phyloP scores from a whole-genome alignment of 768 basidiomycete genomes.

The Nidularia pulvinata region DNA sequence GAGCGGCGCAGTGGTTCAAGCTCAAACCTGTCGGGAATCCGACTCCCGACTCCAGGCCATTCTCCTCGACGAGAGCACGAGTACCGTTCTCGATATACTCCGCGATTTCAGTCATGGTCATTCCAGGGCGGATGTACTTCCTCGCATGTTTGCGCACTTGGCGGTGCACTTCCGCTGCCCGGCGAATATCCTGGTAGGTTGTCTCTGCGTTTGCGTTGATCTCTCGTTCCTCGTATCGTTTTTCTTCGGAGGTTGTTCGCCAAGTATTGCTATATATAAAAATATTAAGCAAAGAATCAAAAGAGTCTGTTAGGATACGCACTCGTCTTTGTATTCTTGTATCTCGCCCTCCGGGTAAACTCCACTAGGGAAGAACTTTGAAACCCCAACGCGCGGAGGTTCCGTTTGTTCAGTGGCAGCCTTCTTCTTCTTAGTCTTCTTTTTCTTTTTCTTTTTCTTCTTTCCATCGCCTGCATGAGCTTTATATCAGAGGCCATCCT shows the following conservation, averaged over 20 bases:
- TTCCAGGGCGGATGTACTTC: conserved; percentile 86
- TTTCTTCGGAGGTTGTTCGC: conserved; percentile 91
- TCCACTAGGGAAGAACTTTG: conserved; percentile 87
- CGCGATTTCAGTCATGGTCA: conserved; percentile 94
- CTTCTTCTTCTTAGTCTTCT: conserved; percentile 87
- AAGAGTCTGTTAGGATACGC: conserved; percentile 24
- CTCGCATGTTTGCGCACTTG: conserved; percentile 85
- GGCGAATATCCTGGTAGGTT: conserved; percentile 89
- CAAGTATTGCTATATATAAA: conserved; percentile 66
- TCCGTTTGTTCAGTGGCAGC: conserved; percentile 84
- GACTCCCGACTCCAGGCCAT: conserved; percentile 81
- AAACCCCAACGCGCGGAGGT: conserved; percentile 87
- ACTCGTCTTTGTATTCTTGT: conserved; percentile 93
- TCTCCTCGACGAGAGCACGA: conserved; percentile 89
- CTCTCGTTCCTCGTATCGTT: conserved; percentile 77
- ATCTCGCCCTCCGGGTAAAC: conserved; percentile 91
- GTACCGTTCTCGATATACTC: conserved; percentile 93
- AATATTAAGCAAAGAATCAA: conserved; percentile 1
- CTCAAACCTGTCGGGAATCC: conserved; percentile 98
- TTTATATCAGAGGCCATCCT: too few relatives aligned
- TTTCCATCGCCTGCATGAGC: conserved; percentile 46
- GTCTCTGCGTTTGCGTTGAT: conserved; percentile 78
- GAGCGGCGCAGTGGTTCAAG: conserved; percentile 94
- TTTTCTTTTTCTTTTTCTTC: conserved; percentile 96
- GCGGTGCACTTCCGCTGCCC: conserved; percentile 95